A percentile compares a stretch with the other conserved stretches of the same genome.
phyloP scores from a whole-genome alignment of 306 rosid genomes.

The Arachis hypogaea region DNA sequence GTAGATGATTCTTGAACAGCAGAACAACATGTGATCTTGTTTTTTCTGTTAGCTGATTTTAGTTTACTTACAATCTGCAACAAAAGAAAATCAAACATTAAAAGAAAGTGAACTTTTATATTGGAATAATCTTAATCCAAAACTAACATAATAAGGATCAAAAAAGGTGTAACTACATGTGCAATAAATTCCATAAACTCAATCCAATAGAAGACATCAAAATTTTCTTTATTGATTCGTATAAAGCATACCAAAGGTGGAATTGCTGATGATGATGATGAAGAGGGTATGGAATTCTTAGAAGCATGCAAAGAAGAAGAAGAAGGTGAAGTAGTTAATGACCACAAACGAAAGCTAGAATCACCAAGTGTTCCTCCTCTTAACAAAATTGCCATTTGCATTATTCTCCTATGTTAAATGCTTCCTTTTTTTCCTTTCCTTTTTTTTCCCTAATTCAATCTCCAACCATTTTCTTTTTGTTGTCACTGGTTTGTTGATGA shows the following conservation, averaged over 20 bases:
- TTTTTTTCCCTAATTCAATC: constrained; percentile 25
- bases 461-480: constrained; percentile 36
- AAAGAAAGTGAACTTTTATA: background rate
- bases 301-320: constrained; percentile 59
- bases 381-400: constrained; percentile 68
- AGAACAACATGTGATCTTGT: constrained; percentile 66
- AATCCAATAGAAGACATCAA: background rate
- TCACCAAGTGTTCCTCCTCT: constrained; percentile 59
- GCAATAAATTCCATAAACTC: background rate
- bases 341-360: constrained; percentile 54
- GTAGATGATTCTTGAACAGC: constrained; percentile 89
- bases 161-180: background rate
- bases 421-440: background rate
- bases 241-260: constrained; percentile 52
- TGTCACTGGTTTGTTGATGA: constrained; percentile 32
- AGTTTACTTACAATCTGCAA: constrained; percentile 52
- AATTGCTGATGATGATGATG: constrained; percentile 41
- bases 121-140: constrained; percentile 3
- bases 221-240: background rate
- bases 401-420: constrained; percentile 21
- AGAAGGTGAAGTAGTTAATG: constrained; percentile 45
- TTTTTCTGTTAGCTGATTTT: constrained; percentile 44
- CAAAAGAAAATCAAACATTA: constrained; percentile 28
- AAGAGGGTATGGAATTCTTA: constrained; percentile 51
- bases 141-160: background rate